phyloP scores from a whole-genome alignment of 1,139 yeast species.

The Saccharomyces pastorianus region DNA sequence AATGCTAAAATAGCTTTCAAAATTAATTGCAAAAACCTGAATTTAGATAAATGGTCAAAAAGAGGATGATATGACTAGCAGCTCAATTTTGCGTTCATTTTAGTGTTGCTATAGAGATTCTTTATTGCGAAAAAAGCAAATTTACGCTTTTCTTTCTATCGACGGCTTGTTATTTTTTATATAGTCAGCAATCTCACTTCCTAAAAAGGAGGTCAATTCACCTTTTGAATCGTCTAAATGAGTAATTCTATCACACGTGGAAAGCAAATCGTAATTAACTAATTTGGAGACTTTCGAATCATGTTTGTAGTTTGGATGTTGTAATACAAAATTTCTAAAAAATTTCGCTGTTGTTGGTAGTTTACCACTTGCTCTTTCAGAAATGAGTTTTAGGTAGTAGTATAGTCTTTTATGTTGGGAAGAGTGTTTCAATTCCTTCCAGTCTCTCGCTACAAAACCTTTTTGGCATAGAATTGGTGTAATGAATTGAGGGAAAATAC shows the following conservation, averaged over 20 bases:
- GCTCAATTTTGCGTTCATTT: too few relatives aligned
- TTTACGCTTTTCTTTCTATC: not conserved
- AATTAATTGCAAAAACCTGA: too few relatives aligned
- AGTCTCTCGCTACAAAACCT: constrained; percentile 18
- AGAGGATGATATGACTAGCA: too few relatives aligned
- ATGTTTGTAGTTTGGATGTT: constrained; percentile 55
- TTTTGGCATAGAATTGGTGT: constrained; percentile 24
- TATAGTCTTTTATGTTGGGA: constrained; percentile 35
- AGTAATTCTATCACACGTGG: constrained; percentile 37
- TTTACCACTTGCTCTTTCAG: constrained; percentile 72
- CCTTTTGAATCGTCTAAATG: constrained; percentile 24
- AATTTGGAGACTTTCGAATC: constrained; percentile 65
- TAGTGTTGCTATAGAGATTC: not conserved
- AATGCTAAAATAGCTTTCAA: too few relatives aligned
- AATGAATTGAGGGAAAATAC: constrained; percentile 42
- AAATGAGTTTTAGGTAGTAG: constrained; percentile 57
- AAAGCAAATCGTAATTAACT: constrained; percentile 65
- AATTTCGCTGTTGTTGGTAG: constrained; percentile 73
- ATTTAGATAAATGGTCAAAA: too few relatives aligned
- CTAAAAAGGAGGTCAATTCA: constrained; percentile 31
- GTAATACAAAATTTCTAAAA: constrained; percentile 55
- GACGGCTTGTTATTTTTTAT: constrained; percentile 14
- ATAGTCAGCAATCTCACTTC: constrained; percentile 32
- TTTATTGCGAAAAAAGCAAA: not conserved
- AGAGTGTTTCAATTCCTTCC: constrained; percentile 28